These are phyloP conservation scores for Pisolithus marmoratus DNA, from an alignment of 768 basidiomycete genomes.

Conservation along the genomic window DNA sequence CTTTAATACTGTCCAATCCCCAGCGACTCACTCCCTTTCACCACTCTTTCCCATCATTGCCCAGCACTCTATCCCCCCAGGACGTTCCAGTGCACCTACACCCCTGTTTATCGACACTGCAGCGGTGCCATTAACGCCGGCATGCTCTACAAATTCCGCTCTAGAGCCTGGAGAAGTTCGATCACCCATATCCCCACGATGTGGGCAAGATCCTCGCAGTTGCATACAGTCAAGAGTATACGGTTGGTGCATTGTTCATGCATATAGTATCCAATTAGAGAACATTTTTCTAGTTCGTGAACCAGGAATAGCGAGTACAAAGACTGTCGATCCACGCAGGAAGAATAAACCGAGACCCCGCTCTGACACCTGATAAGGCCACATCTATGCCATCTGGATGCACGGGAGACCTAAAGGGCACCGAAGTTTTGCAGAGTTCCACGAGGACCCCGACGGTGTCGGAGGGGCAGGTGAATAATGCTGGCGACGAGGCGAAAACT, in stretches of 20 bases:
- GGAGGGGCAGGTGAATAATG: neutral
- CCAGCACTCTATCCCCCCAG: neutral
- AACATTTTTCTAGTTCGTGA: neutral
- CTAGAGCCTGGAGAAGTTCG: slow-evolving; percentile 23
- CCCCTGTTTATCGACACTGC: neutral
- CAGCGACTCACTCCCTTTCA: neutral
- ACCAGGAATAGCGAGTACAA: neutral
- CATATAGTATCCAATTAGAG: neutral
- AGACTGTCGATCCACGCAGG: neutral
- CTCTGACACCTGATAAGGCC: neutral
- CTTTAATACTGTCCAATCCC: too few relatives aligned
- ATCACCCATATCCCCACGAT: slow-evolving; percentile 20
- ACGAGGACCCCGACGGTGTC: neutral
- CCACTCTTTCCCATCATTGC: neutral
- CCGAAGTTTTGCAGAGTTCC: neutral
- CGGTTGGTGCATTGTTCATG: slow-evolving; percentile 6
- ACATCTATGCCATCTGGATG: neutral
- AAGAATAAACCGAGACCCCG: neutral
- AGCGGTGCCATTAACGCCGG: neutral
- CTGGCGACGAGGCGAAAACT: neutral
- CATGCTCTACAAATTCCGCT: slow-evolving; percentile 2
- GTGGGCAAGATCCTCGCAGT: slow-evolving; percentile 7
- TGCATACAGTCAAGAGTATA: neutral
- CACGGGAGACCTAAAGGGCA: neutral
- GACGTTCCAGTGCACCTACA: neutral